Percentiles rank a stretch among this genome's conserved stretches.
Conservation (phyloP, 768 basidiomycete species). For the Pluteus cervinus region DNA sequence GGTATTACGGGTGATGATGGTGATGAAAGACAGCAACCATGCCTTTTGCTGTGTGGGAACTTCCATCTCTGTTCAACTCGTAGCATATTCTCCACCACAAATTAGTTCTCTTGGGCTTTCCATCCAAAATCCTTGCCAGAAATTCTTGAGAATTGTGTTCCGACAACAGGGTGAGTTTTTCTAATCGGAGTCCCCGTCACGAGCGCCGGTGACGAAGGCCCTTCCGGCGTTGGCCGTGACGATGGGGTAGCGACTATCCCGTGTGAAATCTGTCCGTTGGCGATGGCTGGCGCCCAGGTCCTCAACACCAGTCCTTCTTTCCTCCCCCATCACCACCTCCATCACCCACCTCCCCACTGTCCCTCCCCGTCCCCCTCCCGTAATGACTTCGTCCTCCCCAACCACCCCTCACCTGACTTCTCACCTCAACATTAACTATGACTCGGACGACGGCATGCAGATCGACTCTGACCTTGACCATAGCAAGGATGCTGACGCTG, state of each 20-base stretch:
- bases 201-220: constrained; percentile 50
- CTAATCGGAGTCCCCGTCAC: constrained; percentile 45
- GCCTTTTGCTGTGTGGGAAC: no score
- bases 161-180: constrained; percentile 15
- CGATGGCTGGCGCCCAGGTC: constrained; percentile 47
- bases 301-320: constrained; percentile 34
- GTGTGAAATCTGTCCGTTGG: constrained; percentile 52
- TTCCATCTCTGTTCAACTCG: no score
- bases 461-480: constrained; percentile 47
- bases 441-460: constrained; percentile 65
- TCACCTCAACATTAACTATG: constrained; percentile 52
- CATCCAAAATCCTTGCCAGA: no score
- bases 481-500: constrained; percentile 56
- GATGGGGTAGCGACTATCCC: constrained; percentile 50
- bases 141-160: no score
- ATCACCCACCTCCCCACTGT: constrained; percentile 17
- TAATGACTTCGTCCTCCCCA: constrained; percentile 21
- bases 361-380: constrained; percentile 17
- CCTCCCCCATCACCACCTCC: constrained; percentile 29
- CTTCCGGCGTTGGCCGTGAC: constrained; percentile 56
- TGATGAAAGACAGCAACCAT: no score
- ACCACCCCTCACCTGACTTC: constrained; percentile 25
- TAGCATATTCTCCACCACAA: no score
- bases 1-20: no score
- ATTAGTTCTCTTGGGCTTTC: no score